Evolutionary conservation across 2,329 filamentous ascomycete genomes (phyloP), one percentile per base, ranked within the genome.

Genomic region (Apiospora saccharicola): DNA sequence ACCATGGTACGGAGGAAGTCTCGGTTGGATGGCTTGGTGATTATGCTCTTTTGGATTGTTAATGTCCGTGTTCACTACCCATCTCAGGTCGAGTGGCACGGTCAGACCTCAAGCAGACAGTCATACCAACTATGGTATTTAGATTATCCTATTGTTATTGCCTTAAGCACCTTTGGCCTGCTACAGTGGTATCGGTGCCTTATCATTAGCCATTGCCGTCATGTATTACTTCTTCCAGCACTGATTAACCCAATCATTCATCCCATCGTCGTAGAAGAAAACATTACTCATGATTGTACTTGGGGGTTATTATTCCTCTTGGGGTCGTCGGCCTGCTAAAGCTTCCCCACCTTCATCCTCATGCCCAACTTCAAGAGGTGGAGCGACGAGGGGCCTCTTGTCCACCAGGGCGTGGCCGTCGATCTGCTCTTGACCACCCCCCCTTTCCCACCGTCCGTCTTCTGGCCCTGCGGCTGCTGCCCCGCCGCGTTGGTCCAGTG

Each of bases 401-500:
- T 68, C 67, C 67, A 68, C 41, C 67, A 68, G 8, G 67, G 44
- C 41, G 67, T 68, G 41, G 24, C 24, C 6, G 46, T 47, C 30
- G 67, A 26, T 14, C 44, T 47, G n/a, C 26, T 34, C n/a, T 47
- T 26, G 41, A 46, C 41, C 26, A 5, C 53, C 53, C 41, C 41
- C 13, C 53, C 53, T 43, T 26, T 24, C n/a, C 51, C 51, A 22
- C 44, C 41, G 41, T 41, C 64, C 10, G 43, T 41, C 10, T 5
- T 24, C 26, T 30, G 26, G 26, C 26, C 26, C 26, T 67, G 13
- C 14, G 44, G 64, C 37, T 30, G 41, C 41, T 30, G 43, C 44
- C 34, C 43, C 14, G 67, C 47, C 43, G 67, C 26, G 3, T 75
- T 76, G 7, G 70, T 49, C 80, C 81, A 85, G 68, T 85, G 81